Percentiles rank a stretch among this genome's conserved stretches.
These are phyloP conservation scores for Suillus fuscotomentosus DNA, from an alignment of 768 basidiomycete species.

Conservation along the genomic window DNA sequence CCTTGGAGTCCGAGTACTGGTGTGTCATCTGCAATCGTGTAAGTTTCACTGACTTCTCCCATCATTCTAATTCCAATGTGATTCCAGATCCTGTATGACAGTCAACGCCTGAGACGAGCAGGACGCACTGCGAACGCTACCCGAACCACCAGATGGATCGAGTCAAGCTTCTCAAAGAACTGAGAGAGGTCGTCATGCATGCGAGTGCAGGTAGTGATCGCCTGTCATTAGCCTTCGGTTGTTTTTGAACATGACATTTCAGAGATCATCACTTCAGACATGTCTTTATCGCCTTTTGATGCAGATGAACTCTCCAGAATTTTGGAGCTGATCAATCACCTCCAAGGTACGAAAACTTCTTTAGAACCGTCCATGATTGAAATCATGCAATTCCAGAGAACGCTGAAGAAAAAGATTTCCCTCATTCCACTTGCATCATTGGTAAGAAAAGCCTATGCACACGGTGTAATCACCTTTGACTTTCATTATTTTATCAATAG, in stretches of 20 bases:
- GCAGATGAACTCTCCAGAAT: conserved; percentile 7
- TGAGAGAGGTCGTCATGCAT: conserved; percentile 6
- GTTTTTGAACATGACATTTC: neutral
- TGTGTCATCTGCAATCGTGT: conserved; percentile 1
- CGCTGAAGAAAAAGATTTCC: neutral
- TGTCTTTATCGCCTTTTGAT: conserved; percentile 7
- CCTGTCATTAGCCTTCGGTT: neutral
- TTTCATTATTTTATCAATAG: neutral
- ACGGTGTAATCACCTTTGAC: neutral
- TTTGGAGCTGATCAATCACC: conserved; percentile 6
- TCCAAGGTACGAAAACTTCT: neutral
- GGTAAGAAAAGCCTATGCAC: neutral
- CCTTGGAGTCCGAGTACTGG: conserved; percentile 8
- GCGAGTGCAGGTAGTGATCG: conserved; percentile 7
- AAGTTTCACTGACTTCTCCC: neutral
- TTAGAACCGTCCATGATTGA: neutral
- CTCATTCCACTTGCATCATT: conserved; percentile 8
- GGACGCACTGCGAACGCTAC: conserved; percentile 9
- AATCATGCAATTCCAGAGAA: neutral
- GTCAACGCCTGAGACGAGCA: neutral
- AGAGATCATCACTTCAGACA: conserved; percentile 9
- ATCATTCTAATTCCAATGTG: neutral
- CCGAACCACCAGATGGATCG: conserved; percentile 1
- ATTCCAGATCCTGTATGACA: neutral
- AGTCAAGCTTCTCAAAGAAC: conserved; percentile 4